These are phyloP conservation scores for Phycomyces nitens DNA, from an alignment of 192 early-diverging fungal genomes.

Conservation along the genomic window DNA sequence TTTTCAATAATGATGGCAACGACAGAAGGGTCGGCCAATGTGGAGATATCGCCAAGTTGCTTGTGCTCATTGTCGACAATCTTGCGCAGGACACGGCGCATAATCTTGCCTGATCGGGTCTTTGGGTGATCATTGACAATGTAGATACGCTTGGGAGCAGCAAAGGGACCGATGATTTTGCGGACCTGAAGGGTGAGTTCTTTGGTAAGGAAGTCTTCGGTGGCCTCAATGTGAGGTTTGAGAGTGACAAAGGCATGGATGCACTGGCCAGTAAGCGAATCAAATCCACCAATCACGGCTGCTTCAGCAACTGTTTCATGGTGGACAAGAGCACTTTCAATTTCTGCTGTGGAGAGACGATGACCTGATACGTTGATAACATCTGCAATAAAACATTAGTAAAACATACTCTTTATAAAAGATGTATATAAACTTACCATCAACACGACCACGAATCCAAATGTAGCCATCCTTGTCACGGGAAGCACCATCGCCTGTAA, in stretches of 20 bases:
- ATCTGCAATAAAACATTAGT: constrained; percentile 47
- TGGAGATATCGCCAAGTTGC: constrained; percentile 84
- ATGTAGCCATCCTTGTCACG: constrained; percentile 91
- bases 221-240: constrained; percentile 56
- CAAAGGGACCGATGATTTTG: constrained; percentile 88
- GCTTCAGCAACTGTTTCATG: constrained; percentile 84
- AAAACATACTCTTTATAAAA: no score
- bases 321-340: constrained; percentile 84
- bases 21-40: constrained; percentile 73
- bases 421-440: constrained; percentile 16
- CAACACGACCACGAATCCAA: constrained; percentile 91
- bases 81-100: constrained; percentile 92
- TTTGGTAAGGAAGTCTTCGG: constrained; percentile 42
- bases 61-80: constrained; percentile 78
- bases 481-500: constrained; percentile 93
- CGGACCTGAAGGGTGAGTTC: constrained; percentile 75
- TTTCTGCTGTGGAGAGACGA: constrained; percentile 88
- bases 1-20: constrained; percentile 22
- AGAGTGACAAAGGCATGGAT: constrained; percentile 82
- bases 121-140: constrained; percentile 87
- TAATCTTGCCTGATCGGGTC: constrained; percentile 95
- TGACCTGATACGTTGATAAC: constrained; percentile 96
- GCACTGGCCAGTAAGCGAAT: constrained; percentile 87
- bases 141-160: constrained; percentile 83
- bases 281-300: constrained; percentile 82